Evolutionary conservation across 2,329 filamentous ascomycete species (phyloP), one percentile per base, ranked within the genome.

Genomic region (Exophiala oligosperma): DNA sequence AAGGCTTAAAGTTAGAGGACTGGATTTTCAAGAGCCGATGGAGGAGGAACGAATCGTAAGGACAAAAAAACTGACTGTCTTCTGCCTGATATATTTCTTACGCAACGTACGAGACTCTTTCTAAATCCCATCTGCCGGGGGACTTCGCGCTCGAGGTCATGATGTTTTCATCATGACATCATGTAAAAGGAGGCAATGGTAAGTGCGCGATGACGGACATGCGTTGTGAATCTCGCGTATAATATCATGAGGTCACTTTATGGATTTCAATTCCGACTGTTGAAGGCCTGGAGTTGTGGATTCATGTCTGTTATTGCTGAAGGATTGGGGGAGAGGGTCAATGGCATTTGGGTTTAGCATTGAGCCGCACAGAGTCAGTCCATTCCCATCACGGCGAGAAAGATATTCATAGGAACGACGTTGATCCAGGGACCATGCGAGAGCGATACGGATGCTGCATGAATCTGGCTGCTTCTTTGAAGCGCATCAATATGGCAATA

Each of bases 91-190:
- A 32, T 48, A 40, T 52, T 12, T 17, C 37, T 48, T 21, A 51
- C 48, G 26, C 11, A 9, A 9, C 2, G 2, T 35, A 28, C 26
- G 26, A 28, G 26, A 28, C 9, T 35, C 32, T 9, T 35, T 35
- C 2, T 2, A 11, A 2, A 35, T 24, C 32, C 21, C 44, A 56
- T 38, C 43, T 50, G 43, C 41, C 44, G 49, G 37, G n/a, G 9
- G 11, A 41, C 21, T 21, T 24, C 24, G 29, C 14, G 29, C 44
- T 44, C 9, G 32, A 35, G 32, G 32, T 9, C 11, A 26, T 28
- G 37, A 55, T 60, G 49, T 54, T 54, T 63, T 60, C 61, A 60
- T 60, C 54, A 60, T 63, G 61, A 63, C 61, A 63, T 63, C 61
- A 63, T 44, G 55, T 38, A 38, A 11, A 52, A 23, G 21, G 37